Evolutionary conservation across 768 basidiomycete genomes (phyloP), one percentile per base, ranked within the genome.

Genomic region (Mycena vitilis): DNA sequence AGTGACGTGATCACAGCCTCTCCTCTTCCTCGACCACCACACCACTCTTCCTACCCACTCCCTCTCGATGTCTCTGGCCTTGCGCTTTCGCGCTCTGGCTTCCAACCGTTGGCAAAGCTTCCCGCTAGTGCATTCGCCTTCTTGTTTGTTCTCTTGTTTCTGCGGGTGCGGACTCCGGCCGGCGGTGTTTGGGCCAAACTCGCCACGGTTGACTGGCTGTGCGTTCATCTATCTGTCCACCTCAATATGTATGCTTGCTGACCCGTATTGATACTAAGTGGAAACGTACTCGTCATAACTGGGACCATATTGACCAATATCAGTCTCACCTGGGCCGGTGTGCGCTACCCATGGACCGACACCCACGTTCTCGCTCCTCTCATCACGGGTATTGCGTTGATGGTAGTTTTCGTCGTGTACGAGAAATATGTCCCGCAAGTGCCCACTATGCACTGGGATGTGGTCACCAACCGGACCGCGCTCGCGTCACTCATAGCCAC

Each of bases 191-290:
- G 44, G 18, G 38, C 34, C n/a, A 63, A 54, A 45, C 15, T 63
- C 13, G 34, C n/a, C 0, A 22, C 45, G n/a, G 62, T 63, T 44
- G 62, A 63, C 30, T 63, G 62, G 62, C 4, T 63, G 62, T 63
- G 48, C 22, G 62, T 45, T 16, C 37, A 23, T 51, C 13, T 37
- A 23, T 25, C n/a, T n/a, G n/a, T n/a, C n/a, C 36, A 37, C 20
- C 42, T 23, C 12, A 42, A 57, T 42, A 16, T n/a, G n/a, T n/a
- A n/a, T 8, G 4, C 42, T 42, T 12, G 38, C 18, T 42, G 10
- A 16, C 15, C 8, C 8, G 5, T 30, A 30, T 57, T 15, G n/a
- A 6, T 37, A 61, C n/a, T n/a, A n/a, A n/a, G 60, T 23, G 60
- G 60, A 40, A 61, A 61, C 16, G 37, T 38, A 18, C 60, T 61